Conservation (phyloP, 805 yeast genomes). For the Peterozyma toletana region DNA sequence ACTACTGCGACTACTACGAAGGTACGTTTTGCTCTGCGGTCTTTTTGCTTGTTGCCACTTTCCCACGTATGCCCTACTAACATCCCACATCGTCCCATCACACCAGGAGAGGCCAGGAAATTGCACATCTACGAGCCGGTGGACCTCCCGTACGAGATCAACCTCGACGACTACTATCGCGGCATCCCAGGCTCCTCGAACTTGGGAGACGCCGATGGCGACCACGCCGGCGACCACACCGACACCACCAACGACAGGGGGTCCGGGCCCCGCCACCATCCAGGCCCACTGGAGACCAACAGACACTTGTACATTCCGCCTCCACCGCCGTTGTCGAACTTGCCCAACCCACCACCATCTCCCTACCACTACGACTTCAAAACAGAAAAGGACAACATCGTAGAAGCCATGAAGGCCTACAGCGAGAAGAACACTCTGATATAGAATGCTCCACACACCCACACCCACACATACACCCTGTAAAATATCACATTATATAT, state of each 20-base stretch:
- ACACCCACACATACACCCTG: too few relatives aligned
- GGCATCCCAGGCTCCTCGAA: slow-evolving; percentile 25
- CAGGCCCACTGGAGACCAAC: too few relatives aligned
- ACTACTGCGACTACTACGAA: slow-evolving; percentile 72
- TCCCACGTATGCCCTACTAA: not conserved
- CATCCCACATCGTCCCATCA: not conserved
- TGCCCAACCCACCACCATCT: slow-evolving; percentile 31
- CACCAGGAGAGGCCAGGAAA: slow-evolving; percentile 14
- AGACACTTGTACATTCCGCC: slow-evolving; percentile 19
- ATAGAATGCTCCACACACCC: too few relatives aligned
- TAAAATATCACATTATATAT: too few relatives aligned
- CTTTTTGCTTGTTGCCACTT: slow-evolving; percentile 1
- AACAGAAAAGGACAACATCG: slow-evolving; percentile 8
- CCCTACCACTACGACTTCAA: slow-evolving; percentile 15
- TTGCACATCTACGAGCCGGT: slow-evolving; percentile 11
- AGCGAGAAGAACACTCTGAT: too few relatives aligned
- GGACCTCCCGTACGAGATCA: slow-evolving; percentile 28
- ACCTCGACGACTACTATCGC: slow-evolving; percentile 24
- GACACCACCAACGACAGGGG: slow-evolving; percentile 9
- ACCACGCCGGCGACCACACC: slow-evolving; percentile 14
- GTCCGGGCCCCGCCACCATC: not conserved
- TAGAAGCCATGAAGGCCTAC: not conserved
- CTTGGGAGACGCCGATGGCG: slow-evolving; percentile 4
- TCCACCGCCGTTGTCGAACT: slow-evolving; percentile 23
- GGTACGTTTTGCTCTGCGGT: slow-evolving; percentile 21